Base-by-base conservation (phyloP, 805 yeast species). In the Hanseniaspora guilliermondii region DNA sequence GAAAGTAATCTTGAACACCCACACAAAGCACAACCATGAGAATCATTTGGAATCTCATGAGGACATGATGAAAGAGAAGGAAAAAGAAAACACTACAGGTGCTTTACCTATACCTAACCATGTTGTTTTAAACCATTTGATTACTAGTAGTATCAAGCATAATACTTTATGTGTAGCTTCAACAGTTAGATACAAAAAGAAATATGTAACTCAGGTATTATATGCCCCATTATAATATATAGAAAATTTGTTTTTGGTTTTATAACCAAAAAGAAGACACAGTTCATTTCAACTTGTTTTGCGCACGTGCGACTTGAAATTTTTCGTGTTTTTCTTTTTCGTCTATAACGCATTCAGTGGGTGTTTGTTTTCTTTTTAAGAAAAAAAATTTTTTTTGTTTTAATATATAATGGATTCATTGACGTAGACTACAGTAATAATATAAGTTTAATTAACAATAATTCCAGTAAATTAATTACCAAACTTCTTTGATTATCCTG, bases 81-180 rank as follows among this genome's bases (percentile, higher is more conserved):
- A 83, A 60, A 77, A 74, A 60, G 88, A 85, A 62, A 91, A 88
- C 66, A 85, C 84, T 61, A 78, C 86, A 38, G 95, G 95, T 54
- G 95, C 95, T 1, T 71, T 88, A 60, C 93, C 95, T 9, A 87
- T 88, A 55, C 97, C 97, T 14, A 87, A 89, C 65, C 97, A 89
- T 65, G 97, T 89, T 55, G 95, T 89, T 24, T 72, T 89, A 61
- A 89, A 89, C 65, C 97, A 89, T 68, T 73, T 89, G 68, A 96
- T 96, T n/a, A 89, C 97, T 7, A 87, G 96, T 11, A 83, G 93
- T 59, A 89, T 89, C 62, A 87, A 89, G 64, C 96, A 89, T 64
- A 88, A 87, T 66, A 91, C 95, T 0, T 73, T 89, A 56, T 95
- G 97, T 7, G 97, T 89, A 47, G 96, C 96, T 2, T 80, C 88